Evolutionary conservation across 2,329 filamentous ascomycete species (phyloP).

Genomic region (Exserohilum rostratum): DNA sequence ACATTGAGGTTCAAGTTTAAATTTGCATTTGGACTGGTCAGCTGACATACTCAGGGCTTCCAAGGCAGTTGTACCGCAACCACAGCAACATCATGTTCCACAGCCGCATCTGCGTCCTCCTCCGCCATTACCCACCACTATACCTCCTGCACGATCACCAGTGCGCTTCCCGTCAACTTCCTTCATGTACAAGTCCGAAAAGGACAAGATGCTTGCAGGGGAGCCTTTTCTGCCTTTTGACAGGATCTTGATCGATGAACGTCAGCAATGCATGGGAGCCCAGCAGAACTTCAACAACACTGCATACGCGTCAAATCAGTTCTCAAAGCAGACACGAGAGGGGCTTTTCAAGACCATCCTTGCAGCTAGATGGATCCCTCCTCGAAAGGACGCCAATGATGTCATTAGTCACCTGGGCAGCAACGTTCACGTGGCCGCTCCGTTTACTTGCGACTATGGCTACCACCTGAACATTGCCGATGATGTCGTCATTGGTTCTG

Average conservation of each 20-base stretch:
- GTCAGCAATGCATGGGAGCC: slow-evolving; percentile 81
- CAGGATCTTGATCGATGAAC: slow-evolving; percentile 77
- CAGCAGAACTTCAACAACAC: slow-evolving; percentile 88
- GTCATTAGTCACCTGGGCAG: slow-evolving; percentile 68
- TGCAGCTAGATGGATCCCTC: slow-evolving; percentile 59
- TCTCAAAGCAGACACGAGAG: slow-evolving; percentile 67
- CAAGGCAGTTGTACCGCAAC: slow-evolving; percentile 50
- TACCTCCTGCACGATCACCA: slow-evolving; percentile 31
- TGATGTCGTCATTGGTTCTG: slow-evolving; percentile 80
- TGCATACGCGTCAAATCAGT: slow-evolving; percentile 72
- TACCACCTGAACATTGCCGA: slow-evolving; percentile 92
- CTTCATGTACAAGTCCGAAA: slow-evolving; percentile 66
- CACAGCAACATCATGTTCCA: slow-evolving; percentile 23
- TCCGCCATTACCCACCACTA: slow-evolving; percentile 24
- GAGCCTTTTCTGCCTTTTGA: slow-evolving; percentile 81
- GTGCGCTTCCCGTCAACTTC: slow-evolving; percentile 29
- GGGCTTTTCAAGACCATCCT: slow-evolving; percentile 75
- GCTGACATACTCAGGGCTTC: slow-evolving; percentile 9
- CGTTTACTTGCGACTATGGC: slow-evolving; percentile 92
- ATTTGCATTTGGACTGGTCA: neutral
- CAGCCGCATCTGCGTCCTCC: slow-evolving; percentile 31
- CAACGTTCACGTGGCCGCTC: slow-evolving; percentile 79
- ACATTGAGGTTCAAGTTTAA: neutral
- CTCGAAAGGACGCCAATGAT: slow-evolving; percentile 19
- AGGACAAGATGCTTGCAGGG: slow-evolving; percentile 86